phyloP scores from a whole-genome alignment of 2,329 filamentous ascomycete genomes.

The Pyrenochaeta sp. region DNA sequence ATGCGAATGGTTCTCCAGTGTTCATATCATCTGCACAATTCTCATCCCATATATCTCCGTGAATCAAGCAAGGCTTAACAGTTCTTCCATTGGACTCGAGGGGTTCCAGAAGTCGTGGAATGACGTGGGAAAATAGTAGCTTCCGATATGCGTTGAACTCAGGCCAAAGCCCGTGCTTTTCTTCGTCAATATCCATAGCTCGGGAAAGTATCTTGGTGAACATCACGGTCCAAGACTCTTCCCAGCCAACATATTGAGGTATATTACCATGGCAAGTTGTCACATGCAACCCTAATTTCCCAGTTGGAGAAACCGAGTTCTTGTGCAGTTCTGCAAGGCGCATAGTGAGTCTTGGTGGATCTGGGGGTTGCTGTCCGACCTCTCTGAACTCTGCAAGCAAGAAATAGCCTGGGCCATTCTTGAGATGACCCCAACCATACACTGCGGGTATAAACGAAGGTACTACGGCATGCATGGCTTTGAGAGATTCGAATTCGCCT shows the following conservation, averaged over 20 bases:
- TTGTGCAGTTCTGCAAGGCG: conserved; percentile 6
- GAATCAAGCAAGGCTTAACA: conserved; percentile 38
- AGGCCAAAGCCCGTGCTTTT: no score
- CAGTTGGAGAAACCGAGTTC: neutral
- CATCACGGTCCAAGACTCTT: conserved; percentile 2
- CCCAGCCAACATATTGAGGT: conserved; percentile 1
- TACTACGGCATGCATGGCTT: conserved; percentile 18
- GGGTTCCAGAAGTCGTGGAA: conserved; percentile 46
- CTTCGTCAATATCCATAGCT: no score
- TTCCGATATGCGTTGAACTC: neutral
- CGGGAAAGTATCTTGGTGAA: neutral
- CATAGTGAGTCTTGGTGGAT: conserved; percentile 22
- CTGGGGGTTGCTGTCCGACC: conserved; percentile 30
- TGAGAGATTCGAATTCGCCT: conserved; percentile 32
- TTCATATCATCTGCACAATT: conserved; percentile 21
- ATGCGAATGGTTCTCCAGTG: conserved; percentile 7
- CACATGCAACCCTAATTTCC: conserved; percentile 9
- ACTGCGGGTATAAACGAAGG: conserved; percentile 17
- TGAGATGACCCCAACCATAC: conserved; percentile 18
- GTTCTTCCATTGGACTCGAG: conserved; percentile 37
- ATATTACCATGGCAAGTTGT: conserved; percentile 2
- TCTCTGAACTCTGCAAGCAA: conserved; percentile 36
- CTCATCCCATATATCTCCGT: conserved; percentile 45
- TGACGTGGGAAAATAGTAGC: conserved; percentile 34
- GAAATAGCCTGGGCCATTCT: conserved; percentile 47